phyloP scores from a whole-genome alignment of 2,329 filamentous ascomycete genomes.

The Onygenales sp. region DNA sequence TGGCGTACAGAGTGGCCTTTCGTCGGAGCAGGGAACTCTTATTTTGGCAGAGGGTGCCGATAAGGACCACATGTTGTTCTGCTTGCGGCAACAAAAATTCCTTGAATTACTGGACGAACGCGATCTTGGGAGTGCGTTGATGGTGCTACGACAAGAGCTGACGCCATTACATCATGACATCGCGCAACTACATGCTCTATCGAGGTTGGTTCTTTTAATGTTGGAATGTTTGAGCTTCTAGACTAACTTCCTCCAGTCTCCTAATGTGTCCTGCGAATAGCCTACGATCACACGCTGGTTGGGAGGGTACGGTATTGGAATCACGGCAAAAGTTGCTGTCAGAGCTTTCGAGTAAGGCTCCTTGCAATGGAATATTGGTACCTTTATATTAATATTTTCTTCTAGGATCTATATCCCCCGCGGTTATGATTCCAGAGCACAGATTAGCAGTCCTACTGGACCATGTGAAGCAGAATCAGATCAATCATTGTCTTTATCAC shows the following conservation, averaged over 20 bases:
- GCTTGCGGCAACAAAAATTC: conserved; percentile 87
- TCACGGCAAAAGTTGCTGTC: conserved; percentile 69
- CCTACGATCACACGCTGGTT: conserved; percentile 64
- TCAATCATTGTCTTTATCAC: conserved; percentile 78
- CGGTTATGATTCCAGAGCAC: conserved; percentile 92
- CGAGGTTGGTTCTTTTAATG: conserved; percentile 43
- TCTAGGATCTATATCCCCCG: conserved; percentile 80
- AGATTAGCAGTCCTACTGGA: conserved; percentile 72
- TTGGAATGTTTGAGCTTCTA: conserved; percentile 1
- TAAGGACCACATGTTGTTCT: conserved; percentile 71
- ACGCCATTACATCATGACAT: conserved; percentile 77
- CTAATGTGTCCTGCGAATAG: conserved; percentile 84
- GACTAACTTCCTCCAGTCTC: conserved; percentile 43
- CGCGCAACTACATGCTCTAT: conserved; percentile 68
- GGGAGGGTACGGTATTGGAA: conserved; percentile 70
- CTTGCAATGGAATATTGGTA: neutral
- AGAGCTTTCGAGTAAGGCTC: conserved; percentile 65
- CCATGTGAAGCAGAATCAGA: conserved; percentile 75
- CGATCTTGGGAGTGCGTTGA: conserved; percentile 63
- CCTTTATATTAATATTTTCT: conserved; percentile 10
- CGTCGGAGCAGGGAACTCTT: conserved; percentile 45
- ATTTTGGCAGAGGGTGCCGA: conserved; percentile 68
- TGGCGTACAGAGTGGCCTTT: neutral
- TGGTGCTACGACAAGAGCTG: conserved; percentile 77
- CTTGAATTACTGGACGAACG: conserved; percentile 74